phyloP scores from a whole-genome alignment of 768 basidiomycete genomes.

The Galerina sulciceps region DNA sequence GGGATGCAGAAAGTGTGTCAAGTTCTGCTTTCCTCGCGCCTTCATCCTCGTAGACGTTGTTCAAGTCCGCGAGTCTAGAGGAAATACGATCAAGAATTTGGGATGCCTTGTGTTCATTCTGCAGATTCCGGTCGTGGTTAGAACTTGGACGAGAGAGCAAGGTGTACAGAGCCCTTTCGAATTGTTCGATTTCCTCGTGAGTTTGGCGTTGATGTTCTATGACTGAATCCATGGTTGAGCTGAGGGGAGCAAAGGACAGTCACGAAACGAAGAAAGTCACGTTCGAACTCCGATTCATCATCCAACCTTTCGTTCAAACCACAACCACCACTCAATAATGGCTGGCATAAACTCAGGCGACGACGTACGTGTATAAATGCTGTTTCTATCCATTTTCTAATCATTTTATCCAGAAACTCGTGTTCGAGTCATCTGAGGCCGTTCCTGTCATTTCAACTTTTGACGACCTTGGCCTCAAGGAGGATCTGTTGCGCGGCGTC shows the following conservation, averaged over 20 bases:
- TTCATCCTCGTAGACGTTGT: constrained; percentile 78
- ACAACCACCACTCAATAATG: constrained; percentile 54
- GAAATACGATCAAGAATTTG: constrained; percentile 88
- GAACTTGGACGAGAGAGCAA: constrained; percentile 72
- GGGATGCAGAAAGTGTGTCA: constrained; percentile 59
- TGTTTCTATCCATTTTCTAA: background rate
- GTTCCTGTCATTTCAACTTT: constrained; percentile 89
- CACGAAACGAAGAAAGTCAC: constrained; percentile 17
- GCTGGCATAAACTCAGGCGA: constrained; percentile 85
- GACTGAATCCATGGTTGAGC: constrained; percentile 80
- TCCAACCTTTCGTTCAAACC: constrained; percentile 31
- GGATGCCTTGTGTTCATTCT: constrained; percentile 87
- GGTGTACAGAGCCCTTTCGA: constrained; percentile 85
- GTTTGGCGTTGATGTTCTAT: constrained; percentile 94
- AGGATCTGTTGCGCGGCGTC: constrained; percentile 93
- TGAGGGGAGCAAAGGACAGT: constrained; percentile 2
- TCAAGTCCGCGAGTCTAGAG: constrained; percentile 65
- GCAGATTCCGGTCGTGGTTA: constrained; percentile 66
- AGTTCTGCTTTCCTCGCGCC: constrained; percentile 73
- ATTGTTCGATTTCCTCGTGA: constrained; percentile 94
- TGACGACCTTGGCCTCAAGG: constrained; percentile 90
- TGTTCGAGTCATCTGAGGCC: constrained; percentile 94
- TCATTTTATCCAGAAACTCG: constrained; percentile 67
- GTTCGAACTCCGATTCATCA: constrained; percentile 66
- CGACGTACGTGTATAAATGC: constrained; percentile 57